phyloP scores from a whole-genome alignment of 2,329 filamentous ascomycete species.

The Fusarium beomiforme region DNA sequence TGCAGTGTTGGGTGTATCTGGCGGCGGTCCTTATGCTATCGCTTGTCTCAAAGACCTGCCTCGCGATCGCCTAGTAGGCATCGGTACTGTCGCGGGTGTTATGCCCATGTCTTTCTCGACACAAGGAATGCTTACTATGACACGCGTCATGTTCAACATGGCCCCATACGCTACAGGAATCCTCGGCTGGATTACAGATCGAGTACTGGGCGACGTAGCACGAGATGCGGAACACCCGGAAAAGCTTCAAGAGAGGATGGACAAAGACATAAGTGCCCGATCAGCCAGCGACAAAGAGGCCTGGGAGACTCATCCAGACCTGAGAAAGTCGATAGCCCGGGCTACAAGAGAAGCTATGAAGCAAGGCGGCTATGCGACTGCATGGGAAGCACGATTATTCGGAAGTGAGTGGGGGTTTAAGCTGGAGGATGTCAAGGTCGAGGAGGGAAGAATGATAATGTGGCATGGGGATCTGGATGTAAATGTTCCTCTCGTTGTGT shows the following conservation, averaged over 20 bases:
- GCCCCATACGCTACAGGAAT: conserved; percentile 7
- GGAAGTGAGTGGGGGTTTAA: conserved; percentile 26
- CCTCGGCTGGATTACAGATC: conserved; percentile 13
- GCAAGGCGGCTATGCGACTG: conserved; percentile 6
- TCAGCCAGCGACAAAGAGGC: neutral
- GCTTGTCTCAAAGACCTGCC: conserved; percentile 19
- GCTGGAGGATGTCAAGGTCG: conserved; percentile 17
- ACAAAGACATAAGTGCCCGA: conserved; percentile 13
- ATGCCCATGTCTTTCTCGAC: conserved; percentile 27
- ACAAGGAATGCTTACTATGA: conserved; percentile 15
- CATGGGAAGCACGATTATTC: conserved; percentile 20
- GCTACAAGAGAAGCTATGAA: conserved; percentile 14
- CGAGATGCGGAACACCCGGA: conserved; percentile 20
- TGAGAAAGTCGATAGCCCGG: neutral
- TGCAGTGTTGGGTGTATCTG: conserved; percentile 11
- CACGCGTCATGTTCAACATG: conserved; percentile 11
- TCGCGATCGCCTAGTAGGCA: neutral
- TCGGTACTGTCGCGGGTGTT: conserved; percentile 8
- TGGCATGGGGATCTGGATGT: conserved; percentile 26
- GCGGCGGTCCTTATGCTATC: conserved; percentile 24
- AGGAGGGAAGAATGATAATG: conserved; percentile 19
- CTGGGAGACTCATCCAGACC: neutral
- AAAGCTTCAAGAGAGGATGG: conserved; percentile 9
- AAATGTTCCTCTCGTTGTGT: conserved; percentile 12
- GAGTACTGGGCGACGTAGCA: neutral